These are phyloP conservation scores for Calonectria henricotiae DNA, from an alignment of 2,329 filamentous ascomycete genomes.

Conservation along the genomic window DNA sequence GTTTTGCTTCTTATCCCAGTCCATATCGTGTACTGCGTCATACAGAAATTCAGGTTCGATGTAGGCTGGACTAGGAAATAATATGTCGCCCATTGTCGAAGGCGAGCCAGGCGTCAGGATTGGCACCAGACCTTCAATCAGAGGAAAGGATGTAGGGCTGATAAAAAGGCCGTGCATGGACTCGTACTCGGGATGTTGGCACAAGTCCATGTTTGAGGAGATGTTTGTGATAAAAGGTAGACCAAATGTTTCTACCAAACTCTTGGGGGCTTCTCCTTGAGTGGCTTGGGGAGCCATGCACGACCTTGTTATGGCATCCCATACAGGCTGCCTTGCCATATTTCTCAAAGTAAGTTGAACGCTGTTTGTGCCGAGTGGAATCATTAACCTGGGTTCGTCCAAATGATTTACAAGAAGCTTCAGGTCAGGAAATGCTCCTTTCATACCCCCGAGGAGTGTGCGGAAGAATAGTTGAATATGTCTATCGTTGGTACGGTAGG, in stretches of 20 bases:
- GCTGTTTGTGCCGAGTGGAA: conserved; percentile 40
- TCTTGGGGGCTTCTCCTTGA: neutral
- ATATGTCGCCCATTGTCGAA: conserved; percentile 68
- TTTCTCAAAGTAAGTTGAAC: conserved; percentile 47
- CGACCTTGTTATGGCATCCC: conserved; percentile 54
- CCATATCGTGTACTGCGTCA: conserved; percentile 58
- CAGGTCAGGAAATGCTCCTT: conserved; percentile 56
- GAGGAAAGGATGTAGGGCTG: conserved; percentile 61
- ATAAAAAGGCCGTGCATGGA: conserved; percentile 64
- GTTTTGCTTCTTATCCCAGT: conserved; percentile 67
- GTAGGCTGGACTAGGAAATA: conserved; percentile 69
- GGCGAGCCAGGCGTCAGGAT: conserved; percentile 64
- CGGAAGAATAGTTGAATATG: conserved; percentile 56
- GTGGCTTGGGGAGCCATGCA: conserved; percentile 45
- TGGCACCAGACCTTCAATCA: conserved; percentile 62
- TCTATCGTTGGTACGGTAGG: conserved; percentile 56
- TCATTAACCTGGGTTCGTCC: conserved; percentile 65
- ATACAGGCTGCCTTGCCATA: conserved; percentile 53
- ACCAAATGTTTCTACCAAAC: conserved; percentile 44
- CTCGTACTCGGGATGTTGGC: conserved; percentile 63
- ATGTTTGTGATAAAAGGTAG: conserved; percentile 59
- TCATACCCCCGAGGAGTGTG: conserved; percentile 50
- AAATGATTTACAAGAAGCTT: conserved; percentile 66
- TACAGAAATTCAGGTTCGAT: conserved; percentile 62
- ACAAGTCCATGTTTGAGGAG: conserved; percentile 58